Evolutionary conservation across 2,329 filamentous ascomycete species (phyloP), one percentile per base, ranked within the genome.

Genomic region (Amphichorda felina): DNA sequence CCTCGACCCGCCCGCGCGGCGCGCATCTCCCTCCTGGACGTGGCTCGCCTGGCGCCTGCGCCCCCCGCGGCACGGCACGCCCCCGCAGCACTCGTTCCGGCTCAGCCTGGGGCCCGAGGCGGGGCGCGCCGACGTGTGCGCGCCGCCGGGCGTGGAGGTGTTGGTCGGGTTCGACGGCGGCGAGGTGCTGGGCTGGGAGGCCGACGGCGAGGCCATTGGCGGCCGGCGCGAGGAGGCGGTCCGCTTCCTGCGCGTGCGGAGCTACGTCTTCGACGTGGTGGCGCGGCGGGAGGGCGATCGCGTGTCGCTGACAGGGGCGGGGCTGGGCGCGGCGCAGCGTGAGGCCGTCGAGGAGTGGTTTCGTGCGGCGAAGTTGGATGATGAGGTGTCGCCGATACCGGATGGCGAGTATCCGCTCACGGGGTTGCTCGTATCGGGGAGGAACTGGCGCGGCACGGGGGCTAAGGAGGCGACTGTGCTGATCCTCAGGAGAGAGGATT

Each of bases 41-140:
- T 60, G 57, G 57, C 50, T 60, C 6, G 47, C 54, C 4, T 60
- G 57, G 57, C 49, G 47, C 18, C 40, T n/a, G n/a, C 49, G 7
- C 47, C 44, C 28, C 38, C 45, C 9, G 45, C 28, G 10, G 13
- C 18, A 41, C n/a, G 38, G 34, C 26, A 32, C 14, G 16, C 18
- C 32, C 3, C 21, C 19, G 2, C 30, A 38, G 25, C 19, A 40
- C 16, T 33, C 38, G n/a, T 53, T 59, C 39, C 47, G 47, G 35
- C 48, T 59, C 30, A 51, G 49, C 31, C 49, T 56, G 37, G n/a
- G 27, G 4, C 46, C 43, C 16, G 37, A 37, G 16, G 22, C 22
- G 34, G 48, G 53, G 14, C 37, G 45, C 4, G 5, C 40, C 45
- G 6, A 47, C 51, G 4, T 40, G 53, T 14, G 50, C 3, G 50